These are phyloP conservation scores for Balamuthia mandrillaris DNA, from an alignment of 208 protist genomes.

Conservation along the genomic window DNA sequence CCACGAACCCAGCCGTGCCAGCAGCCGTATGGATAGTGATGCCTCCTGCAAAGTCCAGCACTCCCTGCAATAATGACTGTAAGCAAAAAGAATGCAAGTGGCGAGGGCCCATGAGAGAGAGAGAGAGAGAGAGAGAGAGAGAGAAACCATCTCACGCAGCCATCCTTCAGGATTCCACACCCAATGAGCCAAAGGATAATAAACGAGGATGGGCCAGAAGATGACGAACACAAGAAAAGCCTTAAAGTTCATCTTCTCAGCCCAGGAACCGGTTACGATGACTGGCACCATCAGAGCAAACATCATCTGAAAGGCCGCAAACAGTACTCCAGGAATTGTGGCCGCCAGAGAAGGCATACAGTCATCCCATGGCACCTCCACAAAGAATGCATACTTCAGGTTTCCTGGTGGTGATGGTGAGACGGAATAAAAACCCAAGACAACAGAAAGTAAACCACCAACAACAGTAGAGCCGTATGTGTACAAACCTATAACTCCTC, in stretches of 20 bases:
- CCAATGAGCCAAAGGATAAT: slow-evolving; percentile 77
- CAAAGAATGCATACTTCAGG: slow-evolving; percentile 44
- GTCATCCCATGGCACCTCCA: slow-evolving; percentile 47
- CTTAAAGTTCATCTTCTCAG: neutral
- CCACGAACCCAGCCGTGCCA: slow-evolving; percentile 59
- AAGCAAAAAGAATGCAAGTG: too few species aligned
- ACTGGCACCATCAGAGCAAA: slow-evolving; percentile 77
- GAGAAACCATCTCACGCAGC: slow-evolving; percentile 60
- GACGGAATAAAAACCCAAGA: too few species aligned
- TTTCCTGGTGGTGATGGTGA: slow-evolving; percentile 42
- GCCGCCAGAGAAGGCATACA: slow-evolving; percentile 42
- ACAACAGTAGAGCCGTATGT: too few species aligned
- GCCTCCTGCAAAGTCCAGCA: slow-evolving; percentile 78
- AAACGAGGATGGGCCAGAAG: slow-evolving; percentile 76
- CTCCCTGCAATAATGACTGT: too few species aligned
- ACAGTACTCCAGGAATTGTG: slow-evolving; percentile 58
- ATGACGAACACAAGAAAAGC: slow-evolving; percentile 64
- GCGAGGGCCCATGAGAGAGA: too few species aligned
- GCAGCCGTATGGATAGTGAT: slow-evolving; percentile 69
- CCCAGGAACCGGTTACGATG: slow-evolving; percentile 75
- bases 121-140: too few species aligned
- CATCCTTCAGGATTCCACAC: slow-evolving; percentile 55
- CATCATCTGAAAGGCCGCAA: slow-evolving; percentile 77
- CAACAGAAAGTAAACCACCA: too few species aligned
- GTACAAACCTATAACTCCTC: too few species aligned